phyloP scores from a whole-genome alignment of 331 rosid species.

The Quercus tomentella region DNA sequence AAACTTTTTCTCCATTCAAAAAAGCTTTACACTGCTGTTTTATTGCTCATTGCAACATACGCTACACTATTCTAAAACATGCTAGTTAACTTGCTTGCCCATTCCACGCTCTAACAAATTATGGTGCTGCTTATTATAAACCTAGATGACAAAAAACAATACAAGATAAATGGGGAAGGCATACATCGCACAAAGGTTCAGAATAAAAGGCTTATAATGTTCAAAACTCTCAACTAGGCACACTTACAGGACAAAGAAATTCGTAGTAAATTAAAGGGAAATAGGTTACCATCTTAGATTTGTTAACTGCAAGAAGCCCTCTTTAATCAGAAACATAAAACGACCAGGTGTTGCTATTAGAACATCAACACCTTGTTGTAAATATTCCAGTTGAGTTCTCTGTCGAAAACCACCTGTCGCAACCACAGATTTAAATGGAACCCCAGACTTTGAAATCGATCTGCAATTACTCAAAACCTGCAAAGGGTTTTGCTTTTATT shows the following conservation, averaged over 20 bases:
- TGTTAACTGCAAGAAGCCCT: constrained; percentile 74
- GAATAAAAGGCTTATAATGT: neutral
- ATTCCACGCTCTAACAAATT: neutral
- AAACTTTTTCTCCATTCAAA: neutral
- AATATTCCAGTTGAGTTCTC: constrained; percentile 75
- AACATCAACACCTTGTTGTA: constrained; percentile 74
- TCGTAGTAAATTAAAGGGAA: neutral
- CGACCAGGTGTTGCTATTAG: constrained; percentile 96
- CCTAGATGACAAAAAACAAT: neutral
- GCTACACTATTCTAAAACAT: neutral
- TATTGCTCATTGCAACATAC: neutral
- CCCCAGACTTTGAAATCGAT: constrained; percentile 72
- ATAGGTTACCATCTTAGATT: constrained; percentile 68
- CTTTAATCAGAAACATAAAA: constrained; percentile 62
- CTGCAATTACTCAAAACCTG: constrained; percentile 82
- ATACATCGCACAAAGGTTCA: neutral
- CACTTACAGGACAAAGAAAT: neutral
- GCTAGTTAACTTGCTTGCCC: neutral
- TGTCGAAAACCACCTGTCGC: constrained; percentile 87
- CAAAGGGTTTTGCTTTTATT: constrained; percentile 12
- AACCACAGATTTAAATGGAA: constrained; percentile 86
- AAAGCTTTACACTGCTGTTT: neutral
- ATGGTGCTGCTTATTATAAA: neutral
- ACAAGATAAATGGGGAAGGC: neutral
- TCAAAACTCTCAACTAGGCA: neutral